phyloP scores from a whole-genome alignment of 805 yeast genomes.

The Ogataea salicorniae region DNA sequence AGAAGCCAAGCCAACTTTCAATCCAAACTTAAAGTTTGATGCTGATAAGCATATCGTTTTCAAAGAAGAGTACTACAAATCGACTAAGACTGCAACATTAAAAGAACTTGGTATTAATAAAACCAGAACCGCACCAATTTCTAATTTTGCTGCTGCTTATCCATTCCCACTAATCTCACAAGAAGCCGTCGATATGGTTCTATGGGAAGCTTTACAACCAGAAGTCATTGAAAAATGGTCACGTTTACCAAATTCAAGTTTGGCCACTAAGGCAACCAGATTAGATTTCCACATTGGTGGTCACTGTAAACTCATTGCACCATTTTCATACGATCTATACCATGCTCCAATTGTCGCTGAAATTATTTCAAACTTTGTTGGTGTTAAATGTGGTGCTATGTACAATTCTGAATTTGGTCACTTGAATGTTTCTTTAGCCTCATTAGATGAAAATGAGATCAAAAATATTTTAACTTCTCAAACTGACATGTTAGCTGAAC shows the following conservation, averaged over 20 bases:
- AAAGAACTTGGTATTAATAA: conserved; percentile 32
- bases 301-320: conserved; percentile 33
- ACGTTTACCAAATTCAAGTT: conserved; percentile 32
- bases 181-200: conserved; percentile 52
- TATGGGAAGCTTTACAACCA: conserved; percentile 44
- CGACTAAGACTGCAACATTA: conserved; percentile 34
- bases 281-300: conserved; percentile 46
- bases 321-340: conserved; percentile 48
- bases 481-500: conserved; percentile 13
- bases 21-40: conserved; percentile 32
- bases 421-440: conserved; percentile 40
- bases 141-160: conserved; percentile 41
- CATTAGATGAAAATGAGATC: conserved; percentile 16
- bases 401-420: conserved; percentile 52
- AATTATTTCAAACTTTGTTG: conserved; percentile 44
- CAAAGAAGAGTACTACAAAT: conserved; percentile 31
- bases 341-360: conserved; percentile 44
- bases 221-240: conserved; percentile 38
- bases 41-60: conserved; percentile 33
- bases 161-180: conserved; percentile 56
- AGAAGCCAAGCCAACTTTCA: conserved; percentile 22
- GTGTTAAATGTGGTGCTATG: conserved; percentile 39
- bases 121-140: conserved; percentile 26
- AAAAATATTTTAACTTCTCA: conserved; percentile 2
- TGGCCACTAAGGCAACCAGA: conserved; percentile 27